phyloP scores from a whole-genome alignment of 2,329 filamentous ascomycete genomes.

The Trichoderma endophyticum region DNA sequence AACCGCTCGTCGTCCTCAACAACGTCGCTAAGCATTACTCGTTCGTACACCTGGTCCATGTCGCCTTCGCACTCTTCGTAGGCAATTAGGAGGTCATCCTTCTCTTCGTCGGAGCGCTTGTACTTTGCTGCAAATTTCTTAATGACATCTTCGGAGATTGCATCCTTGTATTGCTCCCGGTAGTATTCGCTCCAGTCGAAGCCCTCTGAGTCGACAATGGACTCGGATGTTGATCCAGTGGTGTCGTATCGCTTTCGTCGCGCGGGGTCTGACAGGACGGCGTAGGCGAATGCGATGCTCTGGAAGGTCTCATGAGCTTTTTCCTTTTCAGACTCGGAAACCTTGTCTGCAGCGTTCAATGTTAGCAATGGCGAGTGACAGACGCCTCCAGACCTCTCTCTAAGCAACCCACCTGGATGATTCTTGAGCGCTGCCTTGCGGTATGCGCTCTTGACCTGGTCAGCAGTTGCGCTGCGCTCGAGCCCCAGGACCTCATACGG shows the following conservation, averaged over 20 bases:
- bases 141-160: constrained; percentile 72
- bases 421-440: constrained; percentile 84
- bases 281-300: constrained; percentile 88
- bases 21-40: constrained; percentile 82
- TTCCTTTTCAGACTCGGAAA: constrained; percentile 61
- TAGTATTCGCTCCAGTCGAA: constrained; percentile 94
- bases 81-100: constrained; percentile 68
- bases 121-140: constrained; percentile 73
- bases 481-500: constrained; percentile 81
- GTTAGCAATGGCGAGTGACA: constrained; percentile 20
- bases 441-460: constrained; percentile 87
- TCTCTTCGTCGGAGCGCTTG: constrained; percentile 83
- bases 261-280: constrained; percentile 78
- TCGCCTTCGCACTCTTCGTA: constrained; percentile 72
- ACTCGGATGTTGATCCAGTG: constrained; percentile 85
- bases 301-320: constrained; percentile 81
- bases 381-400: background rate
- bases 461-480: constrained; percentile 65
- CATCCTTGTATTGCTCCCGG: constrained; percentile 73
- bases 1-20: constrained; percentile 84
- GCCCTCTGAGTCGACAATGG: constrained; percentile 69
- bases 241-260: constrained; percentile 84
- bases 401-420: constrained; percentile 65
- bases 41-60: constrained; percentile 74
- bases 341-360: constrained; percentile 64